Percentiles rank a stretch among this genome's conserved stretches.
Conservation (phyloP, 768 basidiomycete species). For the Collybia sordida region DNA sequence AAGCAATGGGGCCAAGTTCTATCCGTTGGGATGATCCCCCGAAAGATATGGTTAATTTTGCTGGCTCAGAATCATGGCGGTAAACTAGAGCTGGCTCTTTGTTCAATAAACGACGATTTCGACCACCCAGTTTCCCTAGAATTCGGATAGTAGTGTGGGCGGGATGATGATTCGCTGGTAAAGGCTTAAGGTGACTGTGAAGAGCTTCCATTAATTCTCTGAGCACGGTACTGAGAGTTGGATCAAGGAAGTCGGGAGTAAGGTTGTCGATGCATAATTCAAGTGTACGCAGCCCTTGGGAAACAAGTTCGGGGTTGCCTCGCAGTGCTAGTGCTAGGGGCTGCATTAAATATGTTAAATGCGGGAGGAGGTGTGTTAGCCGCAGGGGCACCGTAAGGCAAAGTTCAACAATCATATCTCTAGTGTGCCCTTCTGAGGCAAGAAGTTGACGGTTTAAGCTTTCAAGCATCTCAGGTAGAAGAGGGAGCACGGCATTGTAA, state of each 20-base stretch:
- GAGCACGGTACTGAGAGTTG: constrained; percentile 88
- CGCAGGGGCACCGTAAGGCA: constrained; percentile 96
- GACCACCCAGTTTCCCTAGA: constrained; percentile 92
- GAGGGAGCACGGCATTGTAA: constrained; percentile 94
- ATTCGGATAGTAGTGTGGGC: constrained; percentile 96
- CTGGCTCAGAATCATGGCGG: constrained; percentile 65
- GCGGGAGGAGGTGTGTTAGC: constrained; percentile 92
- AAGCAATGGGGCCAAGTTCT: constrained; percentile 63
- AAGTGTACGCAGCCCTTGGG: constrained; percentile 93
- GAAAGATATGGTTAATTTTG: constrained; percentile 74
- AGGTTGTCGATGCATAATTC: constrained; percentile 99
- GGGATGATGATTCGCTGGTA: constrained; percentile 85
- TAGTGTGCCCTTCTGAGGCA: constrained; percentile 75
- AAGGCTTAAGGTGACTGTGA: constrained; percentile 85
- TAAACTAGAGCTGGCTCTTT: constrained; percentile 79
- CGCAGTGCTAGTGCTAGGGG: constrained; percentile 89
- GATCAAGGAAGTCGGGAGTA: constrained; percentile 96
- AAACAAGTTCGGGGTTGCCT: constrained; percentile 85
- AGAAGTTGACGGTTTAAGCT: constrained; percentile 88
- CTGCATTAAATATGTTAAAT: constrained; percentile 94
- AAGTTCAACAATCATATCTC: constrained; percentile 95
- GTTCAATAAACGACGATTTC: constrained; percentile 84
- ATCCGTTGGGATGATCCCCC: constrained; percentile 62
- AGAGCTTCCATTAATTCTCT: constrained; percentile 94
- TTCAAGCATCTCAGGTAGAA: constrained; percentile 96